Base-by-base conservation (phyloP, 83 land plant genomes). In the Picea abies region DNA sequence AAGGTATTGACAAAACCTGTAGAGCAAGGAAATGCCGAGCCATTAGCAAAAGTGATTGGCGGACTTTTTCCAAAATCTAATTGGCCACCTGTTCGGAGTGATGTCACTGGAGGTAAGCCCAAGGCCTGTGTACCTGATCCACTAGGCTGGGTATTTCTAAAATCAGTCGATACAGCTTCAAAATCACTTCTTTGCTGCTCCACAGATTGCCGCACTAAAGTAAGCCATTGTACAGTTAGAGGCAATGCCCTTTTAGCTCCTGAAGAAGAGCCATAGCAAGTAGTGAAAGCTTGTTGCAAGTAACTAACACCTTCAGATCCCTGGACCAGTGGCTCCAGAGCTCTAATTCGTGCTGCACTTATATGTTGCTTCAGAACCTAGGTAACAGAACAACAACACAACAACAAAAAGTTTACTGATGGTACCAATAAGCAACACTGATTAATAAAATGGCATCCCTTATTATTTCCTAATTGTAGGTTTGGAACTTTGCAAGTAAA, bases 261-360 rank as follows among this genome's bases (percentile, higher is more conserved):
- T 16, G 84, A 80, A 14, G 88, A 91, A 61, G 89, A 86, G 26
- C 93, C 91, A 90, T 91, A 91, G 58, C 88, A 90, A 37, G 91
- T 82, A 63, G 92, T 82, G 82, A 97, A 97, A 71, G 97, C 94
- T 25, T 92, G 91, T 69, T 84, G 93, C 76, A 97, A 84, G 80
- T 93, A 96, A 29, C 93, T 95, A 12, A 93, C 77, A 72, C 98
- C 99, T 39, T 92, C 93, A 70, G 92, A 84, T 11, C 98, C 96
- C 63, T 89, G 92, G n/a, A 97, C 84, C 10, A 96, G 44, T 35
- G 96, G 94, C 79, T 93, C 92, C 91, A 97, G 81, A 52, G 96
- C 85, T 82, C 87, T 89, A 39, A 96, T 92, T 19, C 97, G 90
- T 25, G 97, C 90, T 26, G 85, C 86, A 83, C 92, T 91, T 35